phyloP scores from a whole-genome alignment of 2,329 filamentous ascomycete species.

The Keithomyces neogunnii region DNA sequence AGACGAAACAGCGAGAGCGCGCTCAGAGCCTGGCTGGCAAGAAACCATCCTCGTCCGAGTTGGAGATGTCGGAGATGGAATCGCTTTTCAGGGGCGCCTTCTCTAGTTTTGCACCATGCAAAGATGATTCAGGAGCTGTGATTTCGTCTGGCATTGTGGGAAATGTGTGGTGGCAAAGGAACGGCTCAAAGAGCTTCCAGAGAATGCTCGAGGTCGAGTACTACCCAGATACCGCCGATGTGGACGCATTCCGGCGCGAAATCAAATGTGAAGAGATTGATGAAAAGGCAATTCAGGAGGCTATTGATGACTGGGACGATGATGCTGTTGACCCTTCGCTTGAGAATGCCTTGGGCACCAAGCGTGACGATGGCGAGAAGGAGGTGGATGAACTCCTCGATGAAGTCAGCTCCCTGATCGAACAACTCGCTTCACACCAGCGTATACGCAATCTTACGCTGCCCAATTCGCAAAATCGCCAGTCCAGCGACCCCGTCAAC shows the following conservation, averaged over 20 bases:
- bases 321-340: slow-evolving; percentile 49
- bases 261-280: slow-evolving; percentile 34
- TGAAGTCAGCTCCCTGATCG: slow-evolving; percentile 67
- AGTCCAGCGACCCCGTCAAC: slow-evolving; percentile 52
- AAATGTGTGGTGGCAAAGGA: slow-evolving; percentile 68
- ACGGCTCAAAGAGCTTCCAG: slow-evolving; percentile 57
- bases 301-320: slow-evolving; percentile 51
- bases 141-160: slow-evolving; percentile 59
- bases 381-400: slow-evolving; percentile 61
- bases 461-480: slow-evolving; percentile 53
- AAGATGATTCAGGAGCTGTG: slow-evolving; percentile 64
- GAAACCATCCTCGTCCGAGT: slow-evolving; percentile 46
- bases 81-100: slow-evolving; percentile 69
- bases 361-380: slow-evolving; percentile 53
- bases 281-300: slow-evolving; percentile 42
- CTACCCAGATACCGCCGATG: slow-evolving; percentile 30
- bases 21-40: slow-evolving; percentile 57
- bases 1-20: slow-evolving; percentile 61
- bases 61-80: slow-evolving; percentile 61
- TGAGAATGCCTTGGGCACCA: slow-evolving; percentile 41
- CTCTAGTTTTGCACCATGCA: slow-evolving; percentile 70
- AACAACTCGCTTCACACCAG: slow-evolving; percentile 71
- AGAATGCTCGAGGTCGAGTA: slow-evolving; percentile 50
- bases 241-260: slow-evolving; percentile 24
- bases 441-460: slow-evolving; percentile 67